Evolutionary conservation across 1,139 yeast genomes (phyloP).

Genomic region (Geotrichum carabidarum): DNA sequence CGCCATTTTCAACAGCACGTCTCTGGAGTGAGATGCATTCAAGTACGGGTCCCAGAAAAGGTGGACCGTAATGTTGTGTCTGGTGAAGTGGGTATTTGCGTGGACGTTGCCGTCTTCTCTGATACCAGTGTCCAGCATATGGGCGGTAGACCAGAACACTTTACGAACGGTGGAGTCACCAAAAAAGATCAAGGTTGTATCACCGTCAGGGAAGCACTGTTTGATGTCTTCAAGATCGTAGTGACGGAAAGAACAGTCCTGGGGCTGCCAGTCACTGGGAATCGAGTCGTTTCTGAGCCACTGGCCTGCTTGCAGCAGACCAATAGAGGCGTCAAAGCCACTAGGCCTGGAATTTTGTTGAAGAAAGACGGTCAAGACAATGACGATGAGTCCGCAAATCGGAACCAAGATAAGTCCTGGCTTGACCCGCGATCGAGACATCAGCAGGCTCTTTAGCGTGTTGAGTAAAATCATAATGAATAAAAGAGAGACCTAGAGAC

Average conservation of each 20-base stretch:
- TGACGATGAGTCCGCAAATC: not conserved
- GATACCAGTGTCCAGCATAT: constrained; percentile 2
- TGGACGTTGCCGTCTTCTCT: constrained; percentile 7
- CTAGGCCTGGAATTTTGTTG: not conserved
- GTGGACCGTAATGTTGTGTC: constrained; percentile 7
- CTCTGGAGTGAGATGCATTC: constrained; percentile 1
- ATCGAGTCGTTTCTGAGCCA: constrained; percentile 6
- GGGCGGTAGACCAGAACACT: constrained; percentile 12
- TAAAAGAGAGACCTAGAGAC: no score
- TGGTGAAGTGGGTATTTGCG: constrained; percentile 3
- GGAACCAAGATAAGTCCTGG: not conserved
- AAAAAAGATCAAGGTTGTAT: constrained; percentile 3
- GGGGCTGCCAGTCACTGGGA: constrained; percentile 11
- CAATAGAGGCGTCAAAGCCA: not conserved
- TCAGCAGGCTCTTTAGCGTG: no score
- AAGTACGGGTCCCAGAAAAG: constrained; percentile 14
- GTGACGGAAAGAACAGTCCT: constrained; percentile 1
- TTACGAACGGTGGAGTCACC: constrained; percentile 18
- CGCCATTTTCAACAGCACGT: constrained; percentile 1
- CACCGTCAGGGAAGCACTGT: constrained; percentile 5
- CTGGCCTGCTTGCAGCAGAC: constrained; percentile 1
- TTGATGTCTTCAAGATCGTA: constrained; percentile 3
- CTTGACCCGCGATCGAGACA: not conserved
- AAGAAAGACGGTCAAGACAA: not conserved
- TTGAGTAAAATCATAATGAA: no score